Percentiles rank a stretch among this genome's conserved stretches.
phyloP scores from a whole-genome alignment of 2,329 filamentous ascomycete genomes.

The Claviceps capensis region DNA sequence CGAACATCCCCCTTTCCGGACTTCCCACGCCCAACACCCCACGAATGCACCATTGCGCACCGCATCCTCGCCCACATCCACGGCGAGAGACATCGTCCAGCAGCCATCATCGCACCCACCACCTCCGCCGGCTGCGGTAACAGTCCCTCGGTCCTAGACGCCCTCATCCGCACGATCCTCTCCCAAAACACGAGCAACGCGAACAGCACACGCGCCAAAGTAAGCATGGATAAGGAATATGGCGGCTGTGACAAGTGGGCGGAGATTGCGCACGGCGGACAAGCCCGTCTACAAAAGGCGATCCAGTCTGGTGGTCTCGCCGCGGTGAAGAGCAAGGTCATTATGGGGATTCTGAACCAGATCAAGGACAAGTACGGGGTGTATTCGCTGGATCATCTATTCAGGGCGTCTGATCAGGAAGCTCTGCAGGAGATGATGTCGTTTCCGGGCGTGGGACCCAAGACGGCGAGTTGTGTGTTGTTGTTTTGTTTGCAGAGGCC shows the following conservation, averaged over 20 bases:
- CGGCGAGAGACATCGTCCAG: conserved; percentile 48
- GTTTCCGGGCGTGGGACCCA: conserved; percentile 38
- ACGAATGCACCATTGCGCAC: conserved; percentile 57
- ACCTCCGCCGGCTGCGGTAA: conserved; percentile 49
- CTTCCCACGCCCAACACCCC: conserved; percentile 48
- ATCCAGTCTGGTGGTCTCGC: conserved; percentile 62
- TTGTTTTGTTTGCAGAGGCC: conserved; percentile 34
- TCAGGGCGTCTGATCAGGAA: conserved; percentile 26
- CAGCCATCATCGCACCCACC: conserved; percentile 45
- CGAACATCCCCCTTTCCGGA: conserved; percentile 50
- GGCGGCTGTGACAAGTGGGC: conserved; percentile 30
- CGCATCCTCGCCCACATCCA: conserved; percentile 50
- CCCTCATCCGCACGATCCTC: conserved; percentile 36
- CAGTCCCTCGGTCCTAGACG: conserved; percentile 36
- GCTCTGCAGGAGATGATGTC: conserved; percentile 36
- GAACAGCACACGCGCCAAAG: conserved; percentile 47
- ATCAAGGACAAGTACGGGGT: conserved; percentile 32
- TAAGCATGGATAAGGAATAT: conserved; percentile 30
- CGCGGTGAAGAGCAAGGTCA: conserved; percentile 57
- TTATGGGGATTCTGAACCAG: conserved; percentile 54
- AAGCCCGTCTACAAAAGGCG: conserved; percentile 34
- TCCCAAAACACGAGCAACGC: conserved; percentile 38
- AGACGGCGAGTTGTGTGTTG: conserved; percentile 39
- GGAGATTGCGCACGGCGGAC: conserved; percentile 25
- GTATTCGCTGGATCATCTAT: conserved; percentile 37